Base-by-base conservation (phyloP, 495 filamentous ascomycete genomes). In the Cudoniella acicularis region DNA sequence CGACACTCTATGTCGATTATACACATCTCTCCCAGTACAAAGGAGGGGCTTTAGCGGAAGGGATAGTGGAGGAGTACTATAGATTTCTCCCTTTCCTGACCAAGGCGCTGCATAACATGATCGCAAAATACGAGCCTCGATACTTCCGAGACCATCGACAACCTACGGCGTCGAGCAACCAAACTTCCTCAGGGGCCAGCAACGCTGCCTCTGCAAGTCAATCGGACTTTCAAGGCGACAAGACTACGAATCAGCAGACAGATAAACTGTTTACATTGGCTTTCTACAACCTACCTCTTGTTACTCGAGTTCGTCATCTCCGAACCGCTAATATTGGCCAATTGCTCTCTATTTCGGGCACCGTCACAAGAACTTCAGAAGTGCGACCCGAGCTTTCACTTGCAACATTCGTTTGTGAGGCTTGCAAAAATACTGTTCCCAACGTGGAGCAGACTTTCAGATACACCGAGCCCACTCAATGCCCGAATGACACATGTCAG, bases 361-460 rank as follows among this genome's bases (percentile, higher is more conserved):
- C 94, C 1, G 92, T 96, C 43, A 99, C 94, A 0, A 82, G 94
- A 65, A 99, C 94, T 2, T 97, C 93, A 8, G 94, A 99, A 75
- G 93, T 99, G 22, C 83, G 94, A 45, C 94, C 94, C 0, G 94
- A 99, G 72, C 75, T 99, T 23, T 92, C 89, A 0, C 80, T 96
- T 1, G 94, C 88, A 26, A 97, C 94, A 0, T 99, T 99, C 64
- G 83, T 86, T 49, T 99, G 94, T 72, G 90, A 98, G 69, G 82
- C 74, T 54, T 99, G 94, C 71, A 83, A 85, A 56, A 84, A 83
- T 2, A 85, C 91, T 1, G 82, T 94, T 2, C 83, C 88, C 6
- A 94, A 96, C 67, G 85, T 99, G 18, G 94, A 99, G 76, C 94
- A 99, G 73, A 96, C 90, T 2, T 99, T 99, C 75, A 84, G 90